These are phyloP conservation scores for Neophaeococcomyces mojaviensis DNA, from an alignment of 2,329 filamentous ascomycete genomes.

Conservation along the genomic window DNA sequence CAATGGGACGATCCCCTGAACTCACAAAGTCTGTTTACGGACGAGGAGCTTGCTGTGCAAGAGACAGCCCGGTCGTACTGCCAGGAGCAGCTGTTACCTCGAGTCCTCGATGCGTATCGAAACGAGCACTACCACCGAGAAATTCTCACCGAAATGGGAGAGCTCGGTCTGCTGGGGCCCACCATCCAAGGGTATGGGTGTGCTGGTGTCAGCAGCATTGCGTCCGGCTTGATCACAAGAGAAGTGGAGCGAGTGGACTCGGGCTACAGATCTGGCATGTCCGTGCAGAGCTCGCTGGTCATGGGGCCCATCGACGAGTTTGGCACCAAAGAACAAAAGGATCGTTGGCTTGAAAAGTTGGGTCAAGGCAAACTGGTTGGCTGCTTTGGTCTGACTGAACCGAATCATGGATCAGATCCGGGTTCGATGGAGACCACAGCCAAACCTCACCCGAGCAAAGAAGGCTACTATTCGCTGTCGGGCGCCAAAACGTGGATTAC, in stretches of 20 bases:
- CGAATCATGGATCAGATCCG: constrained; percentile 86
- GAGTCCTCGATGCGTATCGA: constrained; percentile 79
- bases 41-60: constrained; percentile 82
- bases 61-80: constrained; percentile 92
- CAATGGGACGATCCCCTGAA: constrained; percentile 88
- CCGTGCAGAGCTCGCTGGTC: constrained; percentile 82
- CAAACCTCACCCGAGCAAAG: constrained; percentile 75
- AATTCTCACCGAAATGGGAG: constrained; percentile 86
- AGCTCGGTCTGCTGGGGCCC: constrained; percentile 78
- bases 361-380: constrained; percentile 76
- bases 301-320: constrained; percentile 91
- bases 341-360: constrained; percentile 71
- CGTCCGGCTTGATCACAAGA: constrained; percentile 80
- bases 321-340: constrained; percentile 78
- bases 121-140: constrained; percentile 79
- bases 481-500: constrained; percentile 94
- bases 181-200: constrained; percentile 84
- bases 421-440: constrained; percentile 84
- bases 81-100: constrained; percentile 77
- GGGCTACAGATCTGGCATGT: constrained; percentile 87
- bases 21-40: constrained; percentile 67
- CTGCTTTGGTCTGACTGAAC: constrained; percentile 84
- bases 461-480: constrained; percentile 70
- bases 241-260: constrained; percentile 88
- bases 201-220: constrained; percentile 78